Conservation (phyloP, 208 protist genomes). For the Leishmania gerbilli region DNA sequence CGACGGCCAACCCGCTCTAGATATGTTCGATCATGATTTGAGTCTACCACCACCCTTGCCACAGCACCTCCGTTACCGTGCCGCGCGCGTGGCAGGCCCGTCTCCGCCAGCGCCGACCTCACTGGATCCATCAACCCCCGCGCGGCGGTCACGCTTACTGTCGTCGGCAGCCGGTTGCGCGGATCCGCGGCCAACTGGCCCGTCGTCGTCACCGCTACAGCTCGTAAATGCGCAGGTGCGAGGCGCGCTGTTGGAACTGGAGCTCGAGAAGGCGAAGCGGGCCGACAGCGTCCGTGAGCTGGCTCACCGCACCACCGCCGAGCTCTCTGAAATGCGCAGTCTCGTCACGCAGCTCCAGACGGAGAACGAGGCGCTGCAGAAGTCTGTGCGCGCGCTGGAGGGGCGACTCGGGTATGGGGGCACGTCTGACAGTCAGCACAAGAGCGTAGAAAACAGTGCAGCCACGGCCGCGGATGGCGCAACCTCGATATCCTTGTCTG, state of each 20-base stretch:
- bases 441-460: not conserved
- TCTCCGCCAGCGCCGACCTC: not conserved
- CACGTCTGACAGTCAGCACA: not conserved
- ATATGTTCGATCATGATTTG: slow-evolving; percentile 23
- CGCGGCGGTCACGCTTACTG: not conserved
- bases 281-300: slow-evolving; percentile 59
- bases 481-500: not conserved
- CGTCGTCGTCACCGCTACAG: slow-evolving; percentile 24
- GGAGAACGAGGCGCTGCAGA: slow-evolving; percentile 62
- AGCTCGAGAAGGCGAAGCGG: slow-evolving; percentile 74
- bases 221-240: slow-evolving; percentile 56
- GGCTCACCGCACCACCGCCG: slow-evolving; percentile 32
- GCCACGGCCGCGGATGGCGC: not conserved
- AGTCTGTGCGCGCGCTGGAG: slow-evolving; percentile 59
- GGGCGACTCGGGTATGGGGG: slow-evolving; percentile 30
- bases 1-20: not conserved
- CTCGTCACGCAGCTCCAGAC: slow-evolving; percentile 56
- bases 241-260: slow-evolving; percentile 60
- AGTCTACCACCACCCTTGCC: slow-evolving; percentile 40
- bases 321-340: slow-evolving; percentile 58
- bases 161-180: not conserved
- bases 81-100: not conserved
- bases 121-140: not conserved
- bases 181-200: not conserved
- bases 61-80: slow-evolving; percentile 34